phyloP scores from a whole-genome alignment of 768 basidiomycete genomes.

The Auricularia cornea region DNA sequence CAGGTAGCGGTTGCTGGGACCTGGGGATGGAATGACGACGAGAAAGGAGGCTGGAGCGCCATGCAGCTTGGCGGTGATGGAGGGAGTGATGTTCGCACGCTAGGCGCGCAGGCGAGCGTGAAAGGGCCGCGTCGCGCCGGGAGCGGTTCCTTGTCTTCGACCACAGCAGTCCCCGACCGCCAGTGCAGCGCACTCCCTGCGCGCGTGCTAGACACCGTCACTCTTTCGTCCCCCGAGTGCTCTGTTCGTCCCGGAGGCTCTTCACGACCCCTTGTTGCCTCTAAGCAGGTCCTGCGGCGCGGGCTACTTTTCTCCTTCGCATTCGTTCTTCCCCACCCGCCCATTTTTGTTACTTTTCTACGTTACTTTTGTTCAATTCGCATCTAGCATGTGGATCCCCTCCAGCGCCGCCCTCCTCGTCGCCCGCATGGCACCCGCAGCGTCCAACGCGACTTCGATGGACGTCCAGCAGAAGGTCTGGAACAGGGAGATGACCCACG shows the following conservation, averaged over 20 bases:
- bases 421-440: neutral
- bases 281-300: neutral
- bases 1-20: no score
- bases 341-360: neutral
- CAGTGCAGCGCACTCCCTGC: neutral
- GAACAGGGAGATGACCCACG: neutral
- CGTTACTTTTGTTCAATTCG: neutral
- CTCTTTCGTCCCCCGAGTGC: neutral
- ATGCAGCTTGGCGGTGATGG: neutral
- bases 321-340: neutral
- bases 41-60: neutral
- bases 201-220: neutral
- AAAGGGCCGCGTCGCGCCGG: neutral
- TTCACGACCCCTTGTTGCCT: neutral
- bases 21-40: neutral
- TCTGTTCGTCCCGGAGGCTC: no score
- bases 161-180: neutral
- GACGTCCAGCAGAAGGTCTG: neutral
- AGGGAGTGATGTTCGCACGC: neutral
- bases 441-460: neutral
- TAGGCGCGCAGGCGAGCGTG: neutral
- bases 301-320: neutral
- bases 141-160: neutral
- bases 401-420: neutral
- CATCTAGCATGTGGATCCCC: neutral